A percentile compares a stretch with the other conserved stretches of the same genome.
Conservation (phyloP, 495 filamentous ascomycete species). For the Hyphodiscus hymeniophilus region DNA sequence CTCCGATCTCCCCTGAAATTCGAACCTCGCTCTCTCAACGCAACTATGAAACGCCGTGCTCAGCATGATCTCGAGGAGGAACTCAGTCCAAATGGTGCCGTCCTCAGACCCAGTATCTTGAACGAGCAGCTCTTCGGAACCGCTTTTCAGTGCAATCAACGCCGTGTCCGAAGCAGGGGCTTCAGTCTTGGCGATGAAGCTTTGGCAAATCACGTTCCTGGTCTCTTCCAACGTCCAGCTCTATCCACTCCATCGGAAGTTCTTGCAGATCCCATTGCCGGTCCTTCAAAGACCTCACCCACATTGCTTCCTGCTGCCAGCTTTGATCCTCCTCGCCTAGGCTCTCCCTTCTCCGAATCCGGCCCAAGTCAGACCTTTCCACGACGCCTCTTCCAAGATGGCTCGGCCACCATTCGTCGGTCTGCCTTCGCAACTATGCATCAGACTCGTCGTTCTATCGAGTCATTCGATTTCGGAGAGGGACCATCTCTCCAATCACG, state of each 20-base stretch:
- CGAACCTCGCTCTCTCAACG: conserved; percentile 37
- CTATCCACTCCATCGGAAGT: conserved; percentile 7
- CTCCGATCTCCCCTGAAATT: conserved; percentile 41
- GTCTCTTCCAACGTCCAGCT: conserved; percentile 2
- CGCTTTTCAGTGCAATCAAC: conserved; percentile 25
- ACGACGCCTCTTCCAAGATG: conserved; percentile 33
- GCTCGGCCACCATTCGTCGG: conserved; percentile 30
- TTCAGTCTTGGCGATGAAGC: conserved; percentile 49
- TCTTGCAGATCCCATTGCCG: not conserved
- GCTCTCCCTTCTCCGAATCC: conserved; percentile 39
- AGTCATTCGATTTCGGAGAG: conserved; percentile 24
- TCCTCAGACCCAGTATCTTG: conserved; percentile 40
- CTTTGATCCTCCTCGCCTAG: conserved; percentile 33
- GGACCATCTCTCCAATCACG: conserved; percentile 31
- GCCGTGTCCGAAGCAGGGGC: conserved; percentile 42
- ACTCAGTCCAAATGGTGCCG: conserved; percentile 36
- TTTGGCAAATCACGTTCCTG: conserved; percentile 7
- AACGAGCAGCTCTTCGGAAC: conserved; percentile 38
- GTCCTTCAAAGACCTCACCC: not conserved
- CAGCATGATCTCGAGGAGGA: conserved; percentile 38
- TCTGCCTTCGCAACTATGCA: conserved; percentile 25
- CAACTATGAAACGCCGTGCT: conserved; percentile 44
- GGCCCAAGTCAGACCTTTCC: conserved; percentile 39
- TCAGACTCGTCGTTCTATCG: conserved; percentile 22
- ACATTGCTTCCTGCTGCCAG: conserved; percentile 16